phyloP scores from a whole-genome alignment of 805 yeast genomes.

The Yarrowia divulgata region DNA sequence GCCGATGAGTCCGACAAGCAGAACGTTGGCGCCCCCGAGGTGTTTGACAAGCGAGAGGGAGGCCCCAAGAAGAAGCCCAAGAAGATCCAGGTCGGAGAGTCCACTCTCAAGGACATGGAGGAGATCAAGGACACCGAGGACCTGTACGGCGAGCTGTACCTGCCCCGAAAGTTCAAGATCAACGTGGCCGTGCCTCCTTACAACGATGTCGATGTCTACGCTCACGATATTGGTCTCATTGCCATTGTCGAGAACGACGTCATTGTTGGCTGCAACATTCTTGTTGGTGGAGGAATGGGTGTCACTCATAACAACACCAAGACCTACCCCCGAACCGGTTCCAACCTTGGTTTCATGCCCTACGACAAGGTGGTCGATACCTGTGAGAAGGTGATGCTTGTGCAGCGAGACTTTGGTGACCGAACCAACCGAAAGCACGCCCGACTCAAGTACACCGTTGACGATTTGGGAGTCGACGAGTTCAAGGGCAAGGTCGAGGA shows the following conservation, averaged over 20 bases:
- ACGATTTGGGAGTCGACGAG: constrained; percentile 87
- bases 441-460: constrained; percentile 94
- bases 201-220: constrained; percentile 96
- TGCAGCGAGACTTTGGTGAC: constrained; percentile 94
- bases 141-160: constrained; percentile 80
- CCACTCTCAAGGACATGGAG: constrained; percentile 78
- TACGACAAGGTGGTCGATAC: constrained; percentile 74
- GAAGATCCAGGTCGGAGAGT: constrained; percentile 84
- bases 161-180: constrained; percentile 95
- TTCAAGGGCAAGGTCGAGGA: constrained; percentile 85
- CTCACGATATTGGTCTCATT: constrained; percentile 91
- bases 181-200: constrained; percentile 95
- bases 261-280: constrained; percentile 82
- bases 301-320: constrained; percentile 95
- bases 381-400: constrained; percentile 90
- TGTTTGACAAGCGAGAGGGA: constrained; percentile 68
- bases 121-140: constrained; percentile 62
- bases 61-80: constrained; percentile 74
- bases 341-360: constrained; percentile 77
- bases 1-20: constrained; percentile 70
- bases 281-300: constrained; percentile 99
- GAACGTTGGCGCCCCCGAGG: constrained; percentile 63
- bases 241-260: constrained; percentile 74
- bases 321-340: constrained; percentile 95
- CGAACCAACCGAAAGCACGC: constrained; percentile 97